Evolutionary conservation across 441 rosid genomes (phyloP), one percentile per base, ranked within the genome.

Genomic region (Syzygium syzygioides): DNA sequence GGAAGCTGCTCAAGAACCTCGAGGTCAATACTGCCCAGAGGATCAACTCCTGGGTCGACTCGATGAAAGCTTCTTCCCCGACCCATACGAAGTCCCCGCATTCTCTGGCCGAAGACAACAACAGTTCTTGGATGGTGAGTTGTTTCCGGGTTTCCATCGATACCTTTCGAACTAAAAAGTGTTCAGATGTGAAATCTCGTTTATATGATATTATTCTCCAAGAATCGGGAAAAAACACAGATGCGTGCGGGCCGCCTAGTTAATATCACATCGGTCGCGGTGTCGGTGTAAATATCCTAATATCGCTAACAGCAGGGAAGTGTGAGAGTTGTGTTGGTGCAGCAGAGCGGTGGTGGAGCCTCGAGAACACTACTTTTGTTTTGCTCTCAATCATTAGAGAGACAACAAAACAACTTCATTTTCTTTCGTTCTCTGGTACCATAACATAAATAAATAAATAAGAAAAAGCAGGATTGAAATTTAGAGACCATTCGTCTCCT

Each of bases 1-100:
- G 94, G 91, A 91, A 93, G 59, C 87, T 94, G 57, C 91, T 96
- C 60, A 94, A 92, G 88, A 94, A 94, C 89, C 94, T 95, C 32
- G 99, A 97, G 86, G 94, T 95, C 91, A 94, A 89, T 89, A 93
- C 94, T 30, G 95, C 94, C 23, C 91, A 93, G 62, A 96, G 98
- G 91, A 89, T 95, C 87, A 95, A 91, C 89, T 91, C 96, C 41
- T 96, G 97, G 99, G 96, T 96, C 13, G 99, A 97, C 62, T 97
- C 98, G 59, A 97, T 96, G 98, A 92, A 91, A 88, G 98, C 96
- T 71, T 96, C 99, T 34, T 97, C 99, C 5, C 99, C 99, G 41
- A 96, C 99, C 89, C 99, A 95, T 90, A 79, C 92, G 87, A 94
- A 92, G 88, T 94, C 98, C 87, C 64, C 94, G 50, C 90, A 92